Evolutionary conservation across 208 protist species (phyloP).

Genomic region (Trypanosoma lewisi): DNA sequence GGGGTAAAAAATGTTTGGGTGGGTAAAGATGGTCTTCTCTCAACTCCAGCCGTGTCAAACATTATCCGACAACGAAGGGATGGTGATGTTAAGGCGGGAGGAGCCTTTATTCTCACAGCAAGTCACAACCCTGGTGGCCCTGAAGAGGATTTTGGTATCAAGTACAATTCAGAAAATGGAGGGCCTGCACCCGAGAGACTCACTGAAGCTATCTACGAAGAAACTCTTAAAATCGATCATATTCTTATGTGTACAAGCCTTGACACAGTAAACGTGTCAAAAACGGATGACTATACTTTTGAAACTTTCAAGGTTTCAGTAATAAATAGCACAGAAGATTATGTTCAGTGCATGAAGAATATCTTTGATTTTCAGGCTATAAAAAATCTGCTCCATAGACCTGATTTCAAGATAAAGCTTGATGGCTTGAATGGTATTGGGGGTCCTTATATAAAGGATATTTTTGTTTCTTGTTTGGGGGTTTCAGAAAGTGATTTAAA

Average conservation of each 20-base stretch:
- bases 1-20: constrained; percentile 88
- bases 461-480: constrained; percentile 93
- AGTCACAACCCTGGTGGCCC: constrained; percentile 98
- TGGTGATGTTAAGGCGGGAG: constrained; percentile 43
- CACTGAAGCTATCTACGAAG: constrained; percentile 93
- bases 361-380: constrained; percentile 95
- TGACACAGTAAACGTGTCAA: constrained; percentile 52
- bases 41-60: constrained; percentile 95
- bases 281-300: constrained; percentile 44
- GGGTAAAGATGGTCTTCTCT: constrained; percentile 93
- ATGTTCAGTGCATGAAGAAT: constrained; percentile 86
- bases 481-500: constrained; percentile 45
- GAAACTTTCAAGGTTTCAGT: constrained; percentile 86
- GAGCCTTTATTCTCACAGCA: constrained; percentile 97
- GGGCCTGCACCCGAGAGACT: constrained; percentile 95
- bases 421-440: constrained; percentile 95
- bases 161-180: constrained; percentile 98
- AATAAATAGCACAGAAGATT: constrained; percentile 90
- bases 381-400: constrained; percentile 53
- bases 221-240: constrained; percentile 73
- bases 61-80: constrained; percentile 84
- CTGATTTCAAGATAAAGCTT: constrained; percentile 88
- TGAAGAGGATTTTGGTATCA: constrained; percentile 97
- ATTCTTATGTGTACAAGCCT: constrained; percentile 54
- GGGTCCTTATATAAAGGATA: constrained; percentile 91